Percentiles rank a stretch among this genome's conserved stretches.
phyloP scores from a whole-genome alignment of 2,329 filamentous ascomycete genomes.

The Aspergillus ochraceoroseus region DNA sequence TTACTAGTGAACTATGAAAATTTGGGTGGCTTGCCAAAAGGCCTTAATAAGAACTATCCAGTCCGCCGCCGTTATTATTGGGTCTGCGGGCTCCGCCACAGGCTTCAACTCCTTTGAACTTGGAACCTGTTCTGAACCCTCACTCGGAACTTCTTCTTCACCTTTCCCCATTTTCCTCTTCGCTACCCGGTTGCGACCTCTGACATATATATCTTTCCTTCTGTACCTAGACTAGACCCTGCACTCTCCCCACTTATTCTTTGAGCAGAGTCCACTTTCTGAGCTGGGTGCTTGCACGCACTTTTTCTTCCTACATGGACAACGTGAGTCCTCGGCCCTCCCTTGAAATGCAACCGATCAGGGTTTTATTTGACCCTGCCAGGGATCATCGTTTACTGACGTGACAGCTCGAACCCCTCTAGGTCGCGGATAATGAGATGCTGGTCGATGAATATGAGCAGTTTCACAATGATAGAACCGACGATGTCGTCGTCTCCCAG shows the following conservation, averaged over 20 bases:
- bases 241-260: constrained; percentile 12
- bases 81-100: constrained; percentile 25
- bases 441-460: constrained; percentile 55
- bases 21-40: too few species aligned
- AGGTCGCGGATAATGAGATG: constrained; percentile 59
- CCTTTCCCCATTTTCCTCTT: constrained; percentile 5
- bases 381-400: constrained; percentile 6
- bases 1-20: constrained; percentile 9
- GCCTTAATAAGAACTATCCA: too few species aligned
- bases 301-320: constrained; percentile 42
- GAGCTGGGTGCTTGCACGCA: constrained; percentile 33
- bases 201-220: constrained; percentile 6
- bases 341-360: too few species aligned
- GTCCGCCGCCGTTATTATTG: constrained; percentile 22
- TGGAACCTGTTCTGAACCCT: constrained; percentile 24
- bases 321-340: constrained; percentile 38
- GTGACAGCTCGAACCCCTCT: constrained; percentile 25
- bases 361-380: not conserved
- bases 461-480: constrained; percentile 58
- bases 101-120: constrained; percentile 25
- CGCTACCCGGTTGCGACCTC: constrained; percentile 4
- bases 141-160: constrained; percentile 18
- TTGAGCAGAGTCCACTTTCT: constrained; percentile 25
- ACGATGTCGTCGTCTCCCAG: constrained; percentile 59
- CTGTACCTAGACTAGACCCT: constrained; percentile 8